phyloP scores from a whole-genome alignment of 2,329 filamentous ascomycete species.

The Microdochium trichocladiopsis region DNA sequence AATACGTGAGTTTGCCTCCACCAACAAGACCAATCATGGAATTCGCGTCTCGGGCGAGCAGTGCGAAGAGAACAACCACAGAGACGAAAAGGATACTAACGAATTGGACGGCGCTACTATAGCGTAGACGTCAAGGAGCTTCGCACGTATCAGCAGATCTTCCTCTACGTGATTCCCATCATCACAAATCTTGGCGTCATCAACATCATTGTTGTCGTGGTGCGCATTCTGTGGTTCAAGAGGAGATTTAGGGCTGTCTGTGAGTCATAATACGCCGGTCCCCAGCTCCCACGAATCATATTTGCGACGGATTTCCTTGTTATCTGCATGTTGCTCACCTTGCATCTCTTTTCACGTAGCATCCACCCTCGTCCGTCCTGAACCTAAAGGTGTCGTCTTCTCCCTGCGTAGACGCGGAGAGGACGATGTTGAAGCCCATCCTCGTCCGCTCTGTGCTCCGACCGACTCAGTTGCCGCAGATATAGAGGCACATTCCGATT shows the following conservation, averaged over 20 bases:
- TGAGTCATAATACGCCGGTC: slow-evolving; percentile 7
- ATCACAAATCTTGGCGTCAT: slow-evolving; percentile 40
- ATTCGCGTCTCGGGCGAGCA: background rate
- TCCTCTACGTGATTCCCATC: slow-evolving; percentile 41
- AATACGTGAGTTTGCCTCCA: slow-evolving; percentile 31
- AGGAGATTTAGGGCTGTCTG: slow-evolving; percentile 32
- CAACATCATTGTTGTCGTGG: slow-evolving; percentile 39
- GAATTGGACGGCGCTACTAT: background rate
- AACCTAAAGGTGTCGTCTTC: background rate
- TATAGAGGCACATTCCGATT: background rate
- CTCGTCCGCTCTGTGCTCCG: background rate
- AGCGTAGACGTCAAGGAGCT: slow-evolving; percentile 43
- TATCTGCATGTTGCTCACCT: background rate
- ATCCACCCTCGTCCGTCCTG: background rate
- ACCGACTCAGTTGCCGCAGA: background rate
- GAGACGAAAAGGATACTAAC: background rate
- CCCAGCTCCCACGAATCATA: background rate
- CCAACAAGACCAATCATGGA: background rate
- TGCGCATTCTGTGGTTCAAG: slow-evolving; percentile 41
- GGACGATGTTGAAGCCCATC: background rate
- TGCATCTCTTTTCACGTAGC: background rate
- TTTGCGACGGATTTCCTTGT: background rate
- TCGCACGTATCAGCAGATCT: slow-evolving; percentile 42
- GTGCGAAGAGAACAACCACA: background rate
- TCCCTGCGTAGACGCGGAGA: background rate